A percentile compares a stretch with the other conserved stretches of the same genome.
phyloP scores from a whole-genome alignment of 768 basidiomycete species.

The Rhodotorula toruloides region DNA sequence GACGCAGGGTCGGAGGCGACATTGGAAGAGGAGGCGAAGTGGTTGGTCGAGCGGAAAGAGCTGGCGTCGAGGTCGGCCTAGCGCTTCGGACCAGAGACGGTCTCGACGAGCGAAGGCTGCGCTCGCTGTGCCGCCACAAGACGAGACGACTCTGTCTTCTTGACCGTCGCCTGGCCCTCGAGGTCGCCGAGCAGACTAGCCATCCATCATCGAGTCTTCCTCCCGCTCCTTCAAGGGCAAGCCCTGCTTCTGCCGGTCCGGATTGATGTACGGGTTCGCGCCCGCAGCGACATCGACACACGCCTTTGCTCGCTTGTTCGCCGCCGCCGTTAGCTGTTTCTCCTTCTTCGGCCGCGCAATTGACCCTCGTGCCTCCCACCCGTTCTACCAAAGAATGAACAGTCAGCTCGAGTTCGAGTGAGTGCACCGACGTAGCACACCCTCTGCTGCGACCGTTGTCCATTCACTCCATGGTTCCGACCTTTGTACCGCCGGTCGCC shows the following conservation, averaged over 20 bases:
- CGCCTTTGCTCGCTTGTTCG: slow-evolving; percentile 44
- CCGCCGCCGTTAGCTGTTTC: slow-evolving; percentile 43
- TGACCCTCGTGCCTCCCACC: too few relatives aligned
- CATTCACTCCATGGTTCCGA: too few relatives aligned
- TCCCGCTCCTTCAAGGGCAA: slow-evolving; percentile 65
- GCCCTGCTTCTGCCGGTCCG: slow-evolving; percentile 33
- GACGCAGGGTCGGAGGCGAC: slow-evolving; percentile 44
- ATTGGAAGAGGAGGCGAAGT: slow-evolving; percentile 19
- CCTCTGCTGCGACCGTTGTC: too few relatives aligned
- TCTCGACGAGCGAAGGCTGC: slow-evolving; percentile 7
- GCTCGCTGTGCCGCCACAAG: not conserved
- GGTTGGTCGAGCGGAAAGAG: slow-evolving; percentile 13
- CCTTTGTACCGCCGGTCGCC: too few relatives aligned
- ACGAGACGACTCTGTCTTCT: slow-evolving; percentile 18
- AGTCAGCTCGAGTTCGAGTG: too few relatives aligned
- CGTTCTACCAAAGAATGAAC: too few relatives aligned
- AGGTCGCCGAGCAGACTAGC: slow-evolving; percentile 67
- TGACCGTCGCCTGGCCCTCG: slow-evolving; percentile 49
- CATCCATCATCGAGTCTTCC: slow-evolving; percentile 87
- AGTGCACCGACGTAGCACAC: too few relatives aligned
- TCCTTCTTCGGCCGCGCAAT: too few relatives aligned
- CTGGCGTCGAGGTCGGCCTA: slow-evolving; percentile 16
- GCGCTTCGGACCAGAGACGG: slow-evolving; percentile 21
- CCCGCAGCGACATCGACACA: slow-evolving; percentile 54
- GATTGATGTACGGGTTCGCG: slow-evolving; percentile 67